Evolutionary conservation across 2,329 filamentous ascomycete species (phyloP).

Genomic region (Fusarium heterosporum): DNA sequence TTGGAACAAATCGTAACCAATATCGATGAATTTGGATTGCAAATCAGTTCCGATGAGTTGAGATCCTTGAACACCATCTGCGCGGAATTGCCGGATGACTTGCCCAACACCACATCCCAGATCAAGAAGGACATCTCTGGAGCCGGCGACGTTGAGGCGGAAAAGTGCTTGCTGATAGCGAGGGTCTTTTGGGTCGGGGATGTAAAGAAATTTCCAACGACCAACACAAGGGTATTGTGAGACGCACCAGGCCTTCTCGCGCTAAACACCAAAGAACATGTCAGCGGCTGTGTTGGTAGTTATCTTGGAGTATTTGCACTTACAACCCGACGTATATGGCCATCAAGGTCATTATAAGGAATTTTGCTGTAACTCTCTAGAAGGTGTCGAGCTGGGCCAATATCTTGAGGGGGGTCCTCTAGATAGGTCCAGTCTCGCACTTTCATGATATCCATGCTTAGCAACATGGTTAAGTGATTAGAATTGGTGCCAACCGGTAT

Average conservation of each 20-base stretch:
- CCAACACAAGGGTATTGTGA: constrained; percentile 60
- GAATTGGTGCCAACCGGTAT: constrained; percentile 4
- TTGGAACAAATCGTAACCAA: constrained; percentile 74
- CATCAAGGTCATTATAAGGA: constrained; percentile 51
- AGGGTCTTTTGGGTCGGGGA: constrained; percentile 56
- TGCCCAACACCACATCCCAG: constrained; percentile 65
- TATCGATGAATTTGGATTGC: constrained; percentile 62
- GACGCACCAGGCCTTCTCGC: constrained; percentile 60
- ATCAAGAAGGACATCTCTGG: constrained; percentile 59
- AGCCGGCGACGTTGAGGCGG: constrained; percentile 54
- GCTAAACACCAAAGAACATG: constrained; percentile 47
- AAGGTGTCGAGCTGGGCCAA: constrained; percentile 52
- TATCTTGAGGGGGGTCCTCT: constrained; percentile 53
- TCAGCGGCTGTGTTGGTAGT: constrained; percentile 15
- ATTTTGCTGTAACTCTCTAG: constrained; percentile 56
- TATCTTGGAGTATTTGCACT: constrained; percentile 23
- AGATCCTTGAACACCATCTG: constrained; percentile 61
- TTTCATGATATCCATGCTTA: constrained; percentile 52
- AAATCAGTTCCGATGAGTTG: constrained; percentile 65
- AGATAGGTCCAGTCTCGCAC: constrained; percentile 55
- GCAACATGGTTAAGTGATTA: constrained; percentile 36
- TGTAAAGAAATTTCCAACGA: constrained; percentile 62
- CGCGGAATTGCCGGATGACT: constrained; percentile 61
- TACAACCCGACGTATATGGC: constrained; percentile 54
- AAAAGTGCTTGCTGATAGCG: constrained; percentile 58